These are phyloP conservation scores for Yamadazyma friedrichii DNA, from an alignment of 1,139 yeast genomes.

Conservation along the genomic window DNA sequence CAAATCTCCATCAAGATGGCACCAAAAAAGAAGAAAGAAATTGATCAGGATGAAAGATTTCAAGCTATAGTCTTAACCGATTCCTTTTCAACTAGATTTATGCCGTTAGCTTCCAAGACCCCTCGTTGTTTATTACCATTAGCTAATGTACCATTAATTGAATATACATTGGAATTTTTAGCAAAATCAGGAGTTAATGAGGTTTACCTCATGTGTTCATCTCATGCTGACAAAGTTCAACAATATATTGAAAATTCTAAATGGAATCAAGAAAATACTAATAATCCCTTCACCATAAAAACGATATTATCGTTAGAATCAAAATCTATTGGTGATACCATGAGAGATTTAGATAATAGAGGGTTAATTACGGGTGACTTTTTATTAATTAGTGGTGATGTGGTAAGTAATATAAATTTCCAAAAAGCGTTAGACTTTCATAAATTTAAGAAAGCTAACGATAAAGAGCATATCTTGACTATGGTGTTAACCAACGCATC, in stretches of 20 bases:
- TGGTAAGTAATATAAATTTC: slow-evolving; percentile 86
- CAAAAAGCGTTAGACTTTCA: slow-evolving; percentile 72
- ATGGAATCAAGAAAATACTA: slow-evolving; percentile 57
- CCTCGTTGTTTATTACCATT: slow-evolving; percentile 91
- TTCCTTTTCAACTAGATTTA: slow-evolving; percentile 85
- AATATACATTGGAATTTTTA: slow-evolving; percentile 89
- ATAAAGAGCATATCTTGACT: slow-evolving; percentile 88
- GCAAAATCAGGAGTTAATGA: slow-evolving; percentile 91
- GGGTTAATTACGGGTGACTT: slow-evolving; percentile 90
- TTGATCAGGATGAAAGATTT: slow-evolving; percentile 68
- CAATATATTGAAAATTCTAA: slow-evolving; percentile 78
- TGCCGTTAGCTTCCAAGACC: slow-evolving; percentile 81
- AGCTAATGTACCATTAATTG: slow-evolving; percentile 91
- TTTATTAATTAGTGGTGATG: slow-evolving; percentile 88
- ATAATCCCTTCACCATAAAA: slow-evolving; percentile 76
- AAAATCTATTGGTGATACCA: slow-evolving; percentile 92
- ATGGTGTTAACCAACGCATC: slow-evolving; percentile 89
- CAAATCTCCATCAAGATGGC: slow-evolving; percentile 26
- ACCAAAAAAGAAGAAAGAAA: slow-evolving; percentile 52
- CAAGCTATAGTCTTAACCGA: slow-evolving; percentile 96
- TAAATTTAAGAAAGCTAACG: slow-evolving; percentile 63
- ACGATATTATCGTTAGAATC: slow-evolving; percentile 86
- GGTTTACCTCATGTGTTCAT: slow-evolving; percentile 83
- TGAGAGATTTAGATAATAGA: slow-evolving; percentile 91
- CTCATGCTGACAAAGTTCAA: slow-evolving; percentile 88